Evolutionary conservation across 768 basidiomycete species (phyloP).

Genomic region (Albatrellus ellisii): DNA sequence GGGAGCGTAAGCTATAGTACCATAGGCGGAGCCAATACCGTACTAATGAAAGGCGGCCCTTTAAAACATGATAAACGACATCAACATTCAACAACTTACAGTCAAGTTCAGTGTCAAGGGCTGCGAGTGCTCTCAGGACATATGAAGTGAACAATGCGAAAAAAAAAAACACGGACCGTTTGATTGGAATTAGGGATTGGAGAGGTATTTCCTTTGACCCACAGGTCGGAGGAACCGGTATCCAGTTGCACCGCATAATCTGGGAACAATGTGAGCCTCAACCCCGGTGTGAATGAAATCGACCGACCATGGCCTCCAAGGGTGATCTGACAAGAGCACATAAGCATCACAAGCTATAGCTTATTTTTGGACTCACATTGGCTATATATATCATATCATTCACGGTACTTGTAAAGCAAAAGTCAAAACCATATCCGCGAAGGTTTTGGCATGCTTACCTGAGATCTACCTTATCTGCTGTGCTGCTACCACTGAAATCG

Average conservation of each 20-base stretch:
- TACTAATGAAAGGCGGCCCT: constrained; percentile 32
- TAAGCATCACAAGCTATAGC: background rate
- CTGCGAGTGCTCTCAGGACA: constrained; percentile 13
- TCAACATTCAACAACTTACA: background rate
- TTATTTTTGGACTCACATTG: constrained; percentile 40
- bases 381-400: constrained; percentile 71
- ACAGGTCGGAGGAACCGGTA: constrained; percentile 78
- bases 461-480: constrained; percentile 19
- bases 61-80: background rate
- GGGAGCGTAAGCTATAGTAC: constrained; percentile 45
- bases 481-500: constrained; percentile 16
- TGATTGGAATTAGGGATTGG: constrained; percentile 35
- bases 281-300: background rate
- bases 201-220: constrained; percentile 38
- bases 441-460: constrained; percentile 23
- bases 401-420: constrained; percentile 36
- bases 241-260: constrained; percentile 70
- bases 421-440: background rate
- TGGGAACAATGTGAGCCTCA: constrained; percentile 17
- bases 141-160: constrained; percentile 2
- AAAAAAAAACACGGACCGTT: constrained; percentile 28
- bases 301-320: constrained; percentile 46
- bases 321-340: constrained; percentile 35
- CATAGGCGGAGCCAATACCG: constrained; percentile 69
- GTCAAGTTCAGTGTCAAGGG: constrained; percentile 15